Conservation (phyloP, 768 basidiomycete genomes). For the Sarcomyxa edulis region DNA sequence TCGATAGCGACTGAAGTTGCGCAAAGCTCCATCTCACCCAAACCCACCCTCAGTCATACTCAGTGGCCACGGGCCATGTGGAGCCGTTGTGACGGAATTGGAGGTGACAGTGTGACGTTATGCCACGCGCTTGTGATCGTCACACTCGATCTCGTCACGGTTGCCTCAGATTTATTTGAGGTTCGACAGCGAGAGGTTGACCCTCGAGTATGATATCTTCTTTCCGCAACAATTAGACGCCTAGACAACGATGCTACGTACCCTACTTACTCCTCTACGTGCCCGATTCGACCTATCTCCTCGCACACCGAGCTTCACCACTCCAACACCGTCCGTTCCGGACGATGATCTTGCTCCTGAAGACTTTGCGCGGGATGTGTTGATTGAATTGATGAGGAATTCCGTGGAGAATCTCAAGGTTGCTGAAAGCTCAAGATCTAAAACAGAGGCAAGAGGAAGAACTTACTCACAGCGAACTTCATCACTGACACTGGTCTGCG, state of each 20-base stretch:
- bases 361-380: conserved; percentile 69
- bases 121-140: no score
- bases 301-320: conserved; percentile 7
- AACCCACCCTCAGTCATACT: no score
- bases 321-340: conserved; percentile 9
- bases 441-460: conserved; percentile 2
- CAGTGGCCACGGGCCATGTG: no score
- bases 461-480: neutral
- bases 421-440: conserved; percentile 28
- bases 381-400: conserved; percentile 66
- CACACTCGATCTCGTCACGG: no score
- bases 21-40: no score
- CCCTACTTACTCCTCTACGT: conserved; percentile 54
- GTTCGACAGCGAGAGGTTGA: no score
- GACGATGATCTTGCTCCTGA: conserved; percentile 49
- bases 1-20: no score
- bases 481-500: neutral
- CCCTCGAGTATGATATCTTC: no score
- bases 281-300: conserved; percentile 41
- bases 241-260: conserved; percentile 44
- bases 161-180: no score
- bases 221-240: no score
- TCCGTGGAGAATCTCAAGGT: conserved; percentile 66
- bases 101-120: no score
- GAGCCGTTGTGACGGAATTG: no score